Percentiles rank a stretch among this genome's conserved stretches.
Conservation (phyloP, 495 filamentous ascomycete genomes). For the Hypoxylon cercidicola region DNA sequence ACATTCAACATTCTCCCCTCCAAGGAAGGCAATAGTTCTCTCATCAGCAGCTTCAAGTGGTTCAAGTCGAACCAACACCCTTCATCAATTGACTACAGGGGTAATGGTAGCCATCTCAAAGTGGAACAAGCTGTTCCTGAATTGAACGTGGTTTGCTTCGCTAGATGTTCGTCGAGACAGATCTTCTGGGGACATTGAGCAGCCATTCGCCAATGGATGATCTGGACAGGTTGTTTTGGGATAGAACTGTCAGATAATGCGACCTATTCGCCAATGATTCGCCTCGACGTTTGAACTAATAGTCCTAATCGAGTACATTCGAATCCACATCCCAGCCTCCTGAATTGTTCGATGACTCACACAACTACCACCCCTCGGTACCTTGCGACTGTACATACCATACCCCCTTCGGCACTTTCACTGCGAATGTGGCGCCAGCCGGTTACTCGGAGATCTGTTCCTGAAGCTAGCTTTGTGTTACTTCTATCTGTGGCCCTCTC, state of each 20-base stretch:
- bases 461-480: conserved; percentile 32
- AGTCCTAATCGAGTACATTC: conserved; percentile 8
- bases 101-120: not conserved
- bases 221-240: conserved; percentile 8
- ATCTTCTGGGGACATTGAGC: not conserved
- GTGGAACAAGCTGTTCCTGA: conserved; percentile 9
- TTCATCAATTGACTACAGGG: not conserved
- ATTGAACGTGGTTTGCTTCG: conserved; percentile 8
- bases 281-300: conserved; percentile 5
- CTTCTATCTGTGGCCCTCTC: not conserved
- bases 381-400: conserved; percentile 11
- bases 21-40: not conserved
- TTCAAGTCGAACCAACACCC: not conserved
- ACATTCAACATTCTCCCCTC: not conserved
- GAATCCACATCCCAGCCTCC: conserved; percentile 37
- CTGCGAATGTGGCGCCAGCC: conserved; percentile 10
- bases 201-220: conserved; percentile 12
- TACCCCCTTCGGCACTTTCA: conserved; percentile 17
- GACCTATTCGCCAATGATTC: conserved; percentile 1
- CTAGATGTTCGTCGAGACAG: conserved; percentile 2
- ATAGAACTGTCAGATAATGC: not conserved
- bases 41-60: not conserved
- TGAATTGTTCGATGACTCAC: conserved; percentile 47
- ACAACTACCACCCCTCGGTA: conserved; percentile 25
- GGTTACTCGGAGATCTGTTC: conserved; percentile 28